A percentile compares a stretch with the other conserved stretches of the same genome.
Evolutionary conservation across 495 filamentous ascomycete species (phyloP).

Genomic region (Parathielavia appendiculata): DNA sequence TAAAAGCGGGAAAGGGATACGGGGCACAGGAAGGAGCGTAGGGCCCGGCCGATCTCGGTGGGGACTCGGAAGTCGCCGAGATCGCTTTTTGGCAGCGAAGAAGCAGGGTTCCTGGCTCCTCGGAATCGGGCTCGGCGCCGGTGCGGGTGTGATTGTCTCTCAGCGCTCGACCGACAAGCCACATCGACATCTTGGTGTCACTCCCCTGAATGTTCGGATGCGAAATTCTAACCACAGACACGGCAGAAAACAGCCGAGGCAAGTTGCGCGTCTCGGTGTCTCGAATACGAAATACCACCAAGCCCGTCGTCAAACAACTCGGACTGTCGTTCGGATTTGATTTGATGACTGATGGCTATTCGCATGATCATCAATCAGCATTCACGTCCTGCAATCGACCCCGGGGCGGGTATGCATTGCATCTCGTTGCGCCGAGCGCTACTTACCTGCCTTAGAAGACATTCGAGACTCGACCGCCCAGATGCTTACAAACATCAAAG

Average conservation of each 20-base stretch:
- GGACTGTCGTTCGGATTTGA: too few relatives aligned
- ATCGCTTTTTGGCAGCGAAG: background rate
- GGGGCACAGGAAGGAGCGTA: background rate
- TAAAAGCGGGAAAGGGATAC: constrained; percentile 1
- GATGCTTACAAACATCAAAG: background rate
- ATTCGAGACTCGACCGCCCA: too few relatives aligned
- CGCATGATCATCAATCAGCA: too few relatives aligned
- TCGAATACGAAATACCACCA: too few relatives aligned
- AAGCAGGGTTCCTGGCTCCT: background rate
- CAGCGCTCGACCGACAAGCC: background rate
- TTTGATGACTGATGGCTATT: background rate
- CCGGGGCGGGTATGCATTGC: background rate
- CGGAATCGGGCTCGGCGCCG: constrained; percentile 16
- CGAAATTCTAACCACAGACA: background rate
- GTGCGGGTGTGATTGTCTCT: background rate
- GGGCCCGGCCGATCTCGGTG: background rate
- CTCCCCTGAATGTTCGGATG: background rate
- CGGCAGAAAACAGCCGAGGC: too few relatives aligned
- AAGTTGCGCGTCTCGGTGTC: background rate
- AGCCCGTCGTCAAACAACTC: too few relatives aligned
- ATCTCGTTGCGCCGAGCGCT: background rate
- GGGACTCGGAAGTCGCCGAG: constrained; percentile 14
- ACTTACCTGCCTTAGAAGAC: background rate
- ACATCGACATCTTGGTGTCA: background rate
- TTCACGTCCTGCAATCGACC: background rate